These are phyloP conservation scores for Diaporthe vexans DNA, from an alignment of 2,329 filamentous ascomycete species.

Conservation along the genomic window DNA sequence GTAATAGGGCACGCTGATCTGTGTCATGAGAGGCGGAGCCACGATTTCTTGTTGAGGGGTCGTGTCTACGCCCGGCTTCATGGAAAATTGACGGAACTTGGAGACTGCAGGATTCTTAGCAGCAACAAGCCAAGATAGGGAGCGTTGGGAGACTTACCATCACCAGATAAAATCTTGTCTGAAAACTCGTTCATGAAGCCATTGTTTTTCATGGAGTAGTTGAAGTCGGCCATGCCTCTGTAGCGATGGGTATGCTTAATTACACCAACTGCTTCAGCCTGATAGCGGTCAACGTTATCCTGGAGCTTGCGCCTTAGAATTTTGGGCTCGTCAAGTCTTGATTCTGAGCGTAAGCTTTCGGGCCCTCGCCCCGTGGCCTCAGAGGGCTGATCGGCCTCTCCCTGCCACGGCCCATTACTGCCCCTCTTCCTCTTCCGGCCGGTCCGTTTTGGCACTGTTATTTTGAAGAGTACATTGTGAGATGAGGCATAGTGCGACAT, in stretches of 20 bases:
- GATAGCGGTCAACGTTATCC: conserved; percentile 78
- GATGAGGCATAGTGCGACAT: conserved; percentile 81
- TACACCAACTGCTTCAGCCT: conserved; percentile 77
- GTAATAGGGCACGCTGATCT: conserved; percentile 80
- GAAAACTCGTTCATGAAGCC: conserved; percentile 79
- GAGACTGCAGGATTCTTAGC: conserved; percentile 54
- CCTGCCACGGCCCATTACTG: conserved; percentile 75
- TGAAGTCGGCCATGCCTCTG: conserved; percentile 87
- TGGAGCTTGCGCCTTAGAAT: conserved; percentile 73
- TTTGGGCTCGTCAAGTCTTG: conserved; percentile 65
- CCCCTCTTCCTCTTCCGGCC: conserved; percentile 88
- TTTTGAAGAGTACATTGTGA: conserved; percentile 87
- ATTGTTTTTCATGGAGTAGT: conserved; percentile 79
- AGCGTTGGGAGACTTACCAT: conserved; percentile 65
- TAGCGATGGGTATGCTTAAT: conserved; percentile 89
- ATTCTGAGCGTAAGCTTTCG: conserved; percentile 15
- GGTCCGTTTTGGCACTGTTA: conserved; percentile 88
- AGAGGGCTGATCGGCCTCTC: conserved; percentile 54
- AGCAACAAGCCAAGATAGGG: neutral
- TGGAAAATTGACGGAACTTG: conserved; percentile 72
- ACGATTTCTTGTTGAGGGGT: conserved; percentile 77
- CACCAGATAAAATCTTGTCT: conserved; percentile 78
- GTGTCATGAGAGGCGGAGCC: conserved; percentile 84
- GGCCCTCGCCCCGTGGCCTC: neutral
- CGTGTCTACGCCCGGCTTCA: conserved; percentile 73